phyloP scores from a whole-genome alignment of 1,284 basidiomycete species.

The Trametes hirsuta region DNA sequence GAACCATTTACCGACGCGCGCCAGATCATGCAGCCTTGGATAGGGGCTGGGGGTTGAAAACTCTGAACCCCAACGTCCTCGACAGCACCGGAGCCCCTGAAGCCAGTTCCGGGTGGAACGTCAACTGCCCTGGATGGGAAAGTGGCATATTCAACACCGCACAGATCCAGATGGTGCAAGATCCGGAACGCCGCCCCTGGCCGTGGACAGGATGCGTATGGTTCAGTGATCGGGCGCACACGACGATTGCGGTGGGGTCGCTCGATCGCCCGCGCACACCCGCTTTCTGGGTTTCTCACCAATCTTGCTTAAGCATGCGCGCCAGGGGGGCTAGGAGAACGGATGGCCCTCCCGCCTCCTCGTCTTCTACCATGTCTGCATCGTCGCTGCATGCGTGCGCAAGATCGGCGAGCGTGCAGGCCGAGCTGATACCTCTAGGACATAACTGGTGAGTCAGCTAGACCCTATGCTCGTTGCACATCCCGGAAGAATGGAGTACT shows the following conservation, averaged over 20 bases:
- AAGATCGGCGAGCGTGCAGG: constrained; percentile 9
- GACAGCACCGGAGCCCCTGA: background rate
- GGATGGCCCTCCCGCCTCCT: constrained; percentile 6
- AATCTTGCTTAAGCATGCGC: constrained; percentile 1
- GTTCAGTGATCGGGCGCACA: constrained; percentile 4
- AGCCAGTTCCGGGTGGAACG: background rate
- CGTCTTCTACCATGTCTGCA: constrained; percentile 11
- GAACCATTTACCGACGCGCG: background rate
- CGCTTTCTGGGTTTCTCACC: constrained; percentile 1
- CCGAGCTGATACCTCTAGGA: constrained; percentile 23
- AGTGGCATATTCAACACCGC: constrained; percentile 1
- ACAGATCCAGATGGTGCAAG: background rate
- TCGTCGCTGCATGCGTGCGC: constrained; percentile 6
- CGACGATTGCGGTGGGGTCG: background rate
- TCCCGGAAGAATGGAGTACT: background rate
- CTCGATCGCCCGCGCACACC: constrained; percentile 2
- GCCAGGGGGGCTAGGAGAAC: background rate
- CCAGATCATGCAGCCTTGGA: no score
- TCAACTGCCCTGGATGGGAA: background rate
- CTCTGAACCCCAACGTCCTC: no score
- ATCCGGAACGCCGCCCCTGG: background rate
- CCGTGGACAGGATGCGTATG: background rate
- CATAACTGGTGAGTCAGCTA: constrained; percentile 15
- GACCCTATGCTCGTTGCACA: background rate
- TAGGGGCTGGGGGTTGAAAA: no score